phyloP scores from a whole-genome alignment of 2,329 filamentous ascomycete species.

The Claviceps digitariae region DNA sequence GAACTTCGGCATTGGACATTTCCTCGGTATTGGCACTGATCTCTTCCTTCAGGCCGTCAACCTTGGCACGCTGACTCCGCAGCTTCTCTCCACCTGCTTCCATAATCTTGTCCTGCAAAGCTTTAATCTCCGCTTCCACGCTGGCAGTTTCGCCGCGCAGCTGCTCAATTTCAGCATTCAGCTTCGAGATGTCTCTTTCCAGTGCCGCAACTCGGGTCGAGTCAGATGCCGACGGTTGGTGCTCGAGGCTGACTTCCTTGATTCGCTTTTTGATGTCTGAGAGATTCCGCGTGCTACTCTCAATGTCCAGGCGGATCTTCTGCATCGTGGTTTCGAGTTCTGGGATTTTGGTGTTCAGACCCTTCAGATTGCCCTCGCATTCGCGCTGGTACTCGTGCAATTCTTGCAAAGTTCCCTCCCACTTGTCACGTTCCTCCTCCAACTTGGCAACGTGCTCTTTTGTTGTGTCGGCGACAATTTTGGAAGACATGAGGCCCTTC shows the following conservation, averaged over 20 bases:
- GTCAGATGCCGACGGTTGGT: constrained; percentile 69
- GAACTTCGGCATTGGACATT: constrained; percentile 74
- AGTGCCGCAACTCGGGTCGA: constrained; percentile 58
- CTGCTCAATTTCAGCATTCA: constrained; percentile 67
- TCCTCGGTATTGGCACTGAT: constrained; percentile 70
- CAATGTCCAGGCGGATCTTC: constrained; percentile 78
- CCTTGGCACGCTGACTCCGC: constrained; percentile 76
- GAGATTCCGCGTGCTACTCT: constrained; percentile 74
- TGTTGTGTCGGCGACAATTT: constrained; percentile 72
- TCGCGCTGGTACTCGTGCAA: constrained; percentile 77
- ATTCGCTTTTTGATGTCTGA: constrained; percentile 73
- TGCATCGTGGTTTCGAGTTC: constrained; percentile 80
- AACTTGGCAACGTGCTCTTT: constrained; percentile 83
- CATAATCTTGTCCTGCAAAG: constrained; percentile 94
- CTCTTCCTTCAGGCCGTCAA: constrained; percentile 78
- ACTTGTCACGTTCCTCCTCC: constrained; percentile 70
- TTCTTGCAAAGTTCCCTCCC: constrained; percentile 70
- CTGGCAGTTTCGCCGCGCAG: constrained; percentile 76
- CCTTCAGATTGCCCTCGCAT: constrained; percentile 58
- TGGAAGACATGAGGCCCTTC: constrained; percentile 92
- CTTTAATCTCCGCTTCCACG: constrained; percentile 85
- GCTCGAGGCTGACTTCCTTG: constrained; percentile 69
- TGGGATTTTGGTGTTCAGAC: constrained; percentile 66
- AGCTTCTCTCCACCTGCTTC: constrained; percentile 90
- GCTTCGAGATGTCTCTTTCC: constrained; percentile 61